Conservation (phyloP, 495 filamentous ascomycete species). For the Podospora pseudopauciseta region DNA sequence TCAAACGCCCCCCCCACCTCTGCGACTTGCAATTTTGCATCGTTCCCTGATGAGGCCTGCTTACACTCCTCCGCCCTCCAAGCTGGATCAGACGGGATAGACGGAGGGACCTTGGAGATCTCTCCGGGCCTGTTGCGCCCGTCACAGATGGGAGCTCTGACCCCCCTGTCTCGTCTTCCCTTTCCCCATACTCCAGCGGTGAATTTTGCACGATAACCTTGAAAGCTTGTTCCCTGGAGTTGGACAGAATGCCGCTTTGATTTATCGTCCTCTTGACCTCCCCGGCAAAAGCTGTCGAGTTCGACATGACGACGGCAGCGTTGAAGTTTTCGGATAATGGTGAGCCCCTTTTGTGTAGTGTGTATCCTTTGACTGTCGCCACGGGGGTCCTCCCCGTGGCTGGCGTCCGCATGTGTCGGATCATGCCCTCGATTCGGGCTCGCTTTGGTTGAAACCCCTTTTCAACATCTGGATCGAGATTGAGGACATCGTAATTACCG, state of each 20-base stretch:
- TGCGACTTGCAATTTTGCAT: background rate
- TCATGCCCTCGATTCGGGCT: background rate
- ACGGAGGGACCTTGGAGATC: background rate
- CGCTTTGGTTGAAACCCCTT: background rate
- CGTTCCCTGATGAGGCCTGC: background rate
- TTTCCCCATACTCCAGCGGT: background rate
- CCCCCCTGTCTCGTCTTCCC: background rate
- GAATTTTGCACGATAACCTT: background rate
- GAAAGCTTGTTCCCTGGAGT: background rate
- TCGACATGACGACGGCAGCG: background rate
- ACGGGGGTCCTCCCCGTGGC: background rate
- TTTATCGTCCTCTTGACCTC: background rate
- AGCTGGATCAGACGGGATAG: background rate
- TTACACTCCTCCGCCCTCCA: background rate
- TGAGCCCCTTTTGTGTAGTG: background rate
- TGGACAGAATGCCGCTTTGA: background rate
- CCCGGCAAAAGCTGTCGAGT: background rate
- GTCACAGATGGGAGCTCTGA: background rate
- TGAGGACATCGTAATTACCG: background rate
- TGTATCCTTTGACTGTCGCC: background rate
- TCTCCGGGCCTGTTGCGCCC: background rate
- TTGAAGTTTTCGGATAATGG: background rate
- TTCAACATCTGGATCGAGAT: background rate
- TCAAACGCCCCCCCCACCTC: background rate
- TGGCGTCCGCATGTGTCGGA: background rate